Evolutionary conservation across 768 basidiomycete species (phyloP).

Genomic region (Termitomyces sp.): DNA sequence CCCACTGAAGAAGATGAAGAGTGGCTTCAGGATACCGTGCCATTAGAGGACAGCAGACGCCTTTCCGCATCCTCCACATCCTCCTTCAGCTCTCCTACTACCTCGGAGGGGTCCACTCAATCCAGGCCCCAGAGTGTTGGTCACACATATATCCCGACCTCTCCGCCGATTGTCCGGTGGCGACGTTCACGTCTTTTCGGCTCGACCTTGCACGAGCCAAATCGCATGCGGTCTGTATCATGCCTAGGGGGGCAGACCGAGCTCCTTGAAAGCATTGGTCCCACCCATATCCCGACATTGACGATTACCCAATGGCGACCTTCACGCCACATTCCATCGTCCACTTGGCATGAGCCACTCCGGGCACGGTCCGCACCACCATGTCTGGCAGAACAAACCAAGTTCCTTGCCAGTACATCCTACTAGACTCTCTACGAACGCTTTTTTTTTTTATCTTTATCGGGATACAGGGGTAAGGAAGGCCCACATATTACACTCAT

Average conservation of each 20-base stretch:
- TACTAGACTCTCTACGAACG: not conserved
- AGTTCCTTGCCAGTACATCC: not conserved
- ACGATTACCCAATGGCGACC: constrained; percentile 19
- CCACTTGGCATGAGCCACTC: constrained; percentile 13
- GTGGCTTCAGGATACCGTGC: constrained; percentile 66
- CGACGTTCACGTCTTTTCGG: constrained; percentile 8
- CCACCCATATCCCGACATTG: constrained; percentile 6
- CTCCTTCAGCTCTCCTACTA: not conserved
- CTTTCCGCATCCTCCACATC: constrained; percentile 2
- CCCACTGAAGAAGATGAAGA: constrained; percentile 52
- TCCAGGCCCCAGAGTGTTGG: not conserved
- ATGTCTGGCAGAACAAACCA: constrained; percentile 10
- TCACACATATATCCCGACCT: constrained; percentile 7
- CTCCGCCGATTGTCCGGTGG: constrained; percentile 21
- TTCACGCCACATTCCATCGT: constrained; percentile 5
- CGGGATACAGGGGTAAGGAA: constrained; percentile 18
- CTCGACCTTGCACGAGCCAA: constrained; percentile 12
- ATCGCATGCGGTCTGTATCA: constrained; percentile 16
- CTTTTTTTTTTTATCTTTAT: constrained; percentile 2
- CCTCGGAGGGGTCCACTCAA: not conserved
- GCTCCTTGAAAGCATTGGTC: not conserved
- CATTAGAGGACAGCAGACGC: constrained; percentile 23
- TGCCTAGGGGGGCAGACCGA: constrained; percentile 7
- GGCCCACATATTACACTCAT: constrained; percentile 10
- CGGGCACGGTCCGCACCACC: constrained; percentile 17